Evolutionary conservation across 768 basidiomycete genomes (phyloP), one percentile per base, ranked within the genome.

Genomic region (Sutorius australiensis): DNA sequence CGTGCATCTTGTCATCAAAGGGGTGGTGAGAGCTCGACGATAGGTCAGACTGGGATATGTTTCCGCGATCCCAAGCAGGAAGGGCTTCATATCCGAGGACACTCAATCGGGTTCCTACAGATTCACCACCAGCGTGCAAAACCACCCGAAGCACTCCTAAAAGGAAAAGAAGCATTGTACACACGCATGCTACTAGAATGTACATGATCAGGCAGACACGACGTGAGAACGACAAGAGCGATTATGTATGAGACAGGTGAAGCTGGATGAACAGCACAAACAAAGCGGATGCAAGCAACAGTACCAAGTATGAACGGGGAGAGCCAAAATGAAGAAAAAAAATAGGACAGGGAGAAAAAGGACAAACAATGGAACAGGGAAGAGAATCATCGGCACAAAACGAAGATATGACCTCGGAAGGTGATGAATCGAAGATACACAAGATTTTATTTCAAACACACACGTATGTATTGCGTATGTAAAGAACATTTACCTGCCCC

Each of bases 101-200:
- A 24, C 24, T 4, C 24, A 24, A 24, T 24, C 24, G 24, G 24
- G 24, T 24, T 24, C 24, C 24, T 24, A 24, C 24, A 24, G 2
- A 24, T 24, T 24, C 24, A 24, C 24, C 24, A 4, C 24, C 8
- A 17, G 17, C 16, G n/a, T n/a, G 36, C 3, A 6, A 37, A 17
- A 8, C 10, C n/a, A 10, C n/a, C 7, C 8, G 11, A 9, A 13
- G 30, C 30, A 30, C 28, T n/a, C n/a, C 8, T 13, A 17, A 14
- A 19, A 17, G 10, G 5, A 41, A 43, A 31, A 39, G 6, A 61
- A 3, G 10, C 32, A 13, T 8, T 39, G 63, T 74, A 75, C 72
- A 75, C 71, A 57, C 73, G 67, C 73, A 73, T 72, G 74, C 70
- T 74, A 75, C 72, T 74, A 58, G 34, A 58, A 54, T 7, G 46